Conservation (phyloP, 805 yeast species). For the Wickerhamomyces silvicola region DNA sequence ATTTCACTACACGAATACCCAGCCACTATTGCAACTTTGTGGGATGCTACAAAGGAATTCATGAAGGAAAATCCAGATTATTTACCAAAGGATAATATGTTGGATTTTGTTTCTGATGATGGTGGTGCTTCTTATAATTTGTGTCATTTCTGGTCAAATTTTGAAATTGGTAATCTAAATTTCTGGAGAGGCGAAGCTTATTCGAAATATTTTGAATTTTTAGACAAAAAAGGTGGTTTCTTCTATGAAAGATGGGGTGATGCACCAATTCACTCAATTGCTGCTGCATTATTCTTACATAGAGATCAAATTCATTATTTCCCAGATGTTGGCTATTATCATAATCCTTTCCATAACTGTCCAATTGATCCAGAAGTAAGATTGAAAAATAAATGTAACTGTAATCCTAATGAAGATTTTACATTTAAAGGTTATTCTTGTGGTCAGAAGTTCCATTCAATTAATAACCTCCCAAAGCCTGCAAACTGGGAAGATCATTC, state of each 20-base stretch:
- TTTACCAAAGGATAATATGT: slow-evolving; percentile 42
- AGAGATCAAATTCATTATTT: slow-evolving; percentile 60
- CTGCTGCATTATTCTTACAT: slow-evolving; percentile 56
- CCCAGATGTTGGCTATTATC: slow-evolving; percentile 71
- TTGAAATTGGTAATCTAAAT: slow-evolving; percentile 67
- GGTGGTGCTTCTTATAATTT: slow-evolving; percentile 60
- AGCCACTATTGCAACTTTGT: slow-evolving; percentile 57
- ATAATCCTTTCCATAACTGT: slow-evolving; percentile 76
- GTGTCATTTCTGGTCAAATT: slow-evolving; percentile 84
- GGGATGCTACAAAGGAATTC: slow-evolving; percentile 50
- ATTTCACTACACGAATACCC: slow-evolving; percentile 60
- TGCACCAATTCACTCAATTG: slow-evolving; percentile 82
- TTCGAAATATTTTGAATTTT: slow-evolving; percentile 50
- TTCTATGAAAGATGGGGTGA: slow-evolving; percentile 92
- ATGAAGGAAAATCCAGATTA: slow-evolving; percentile 37
- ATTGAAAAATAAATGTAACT: slow-evolving; percentile 59
- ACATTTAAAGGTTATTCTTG: slow-evolving; percentile 80
- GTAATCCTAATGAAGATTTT: slow-evolving; percentile 67
- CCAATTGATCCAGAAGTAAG: slow-evolving; percentile 62
- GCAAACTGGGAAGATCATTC: slow-evolving; percentile 60
- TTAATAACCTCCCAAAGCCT: slow-evolving; percentile 52
- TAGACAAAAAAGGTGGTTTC: slow-evolving; percentile 72
- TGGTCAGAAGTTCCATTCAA: slow-evolving; percentile 53
- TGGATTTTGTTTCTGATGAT: slow-evolving; percentile 61
- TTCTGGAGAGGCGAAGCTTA: slow-evolving; percentile 63